Base-by-base conservation (phyloP, 441 rosid genomes). In the Arabidopsis lyrata region DNA sequence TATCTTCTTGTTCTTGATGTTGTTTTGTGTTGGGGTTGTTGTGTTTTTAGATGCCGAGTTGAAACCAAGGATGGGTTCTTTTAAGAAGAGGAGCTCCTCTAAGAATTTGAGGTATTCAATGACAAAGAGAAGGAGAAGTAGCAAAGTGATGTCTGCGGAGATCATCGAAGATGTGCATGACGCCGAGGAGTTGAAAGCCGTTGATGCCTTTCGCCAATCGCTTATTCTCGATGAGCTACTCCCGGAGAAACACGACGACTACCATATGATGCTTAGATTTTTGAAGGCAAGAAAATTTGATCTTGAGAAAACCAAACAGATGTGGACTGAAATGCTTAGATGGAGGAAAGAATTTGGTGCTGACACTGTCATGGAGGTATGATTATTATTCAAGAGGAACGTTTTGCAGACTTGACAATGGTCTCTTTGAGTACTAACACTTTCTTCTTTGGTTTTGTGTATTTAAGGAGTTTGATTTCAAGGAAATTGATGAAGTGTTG, bases 231-330 rank as follows among this genome's bases (percentile, higher is more conserved):
- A 93, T 69, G 92, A 90, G 52, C 78, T 90, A 36, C 84, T 92
- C 61, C 98, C 97, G 0, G 69, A 84, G 39, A 82, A 73, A 48
- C 92, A 89, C 48, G 95, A 90, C 70, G 98, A 92, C 76, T 92
- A 88, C 79, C 98, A 90, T 70, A 73, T 82, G 82, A 66, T 92
- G 87, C 96, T 92, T 83, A 18, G 70, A 36, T 64, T 88, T 81
- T 82, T 88, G 85, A 92, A 82, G 85, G 97, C 97, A 49, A 86
- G 97, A 83, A 92, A 90, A 70, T 90, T 87, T 24, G 97, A 92
- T 66, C 56, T 86, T 12, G 97, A 90, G 56, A 92, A 88, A 81
- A 70, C 94, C 54, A 92, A 84, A 83, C 91, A 80, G 61, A 90
- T 92, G 97, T 92, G 97, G 96, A 63, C 89, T 55, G 88, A 85